Percentiles rank a stretch among this genome's conserved stretches.
Evolutionary conservation across 208 protist genomes (phyloP).

Genomic region (Trypanosoma rangeli): DNA sequence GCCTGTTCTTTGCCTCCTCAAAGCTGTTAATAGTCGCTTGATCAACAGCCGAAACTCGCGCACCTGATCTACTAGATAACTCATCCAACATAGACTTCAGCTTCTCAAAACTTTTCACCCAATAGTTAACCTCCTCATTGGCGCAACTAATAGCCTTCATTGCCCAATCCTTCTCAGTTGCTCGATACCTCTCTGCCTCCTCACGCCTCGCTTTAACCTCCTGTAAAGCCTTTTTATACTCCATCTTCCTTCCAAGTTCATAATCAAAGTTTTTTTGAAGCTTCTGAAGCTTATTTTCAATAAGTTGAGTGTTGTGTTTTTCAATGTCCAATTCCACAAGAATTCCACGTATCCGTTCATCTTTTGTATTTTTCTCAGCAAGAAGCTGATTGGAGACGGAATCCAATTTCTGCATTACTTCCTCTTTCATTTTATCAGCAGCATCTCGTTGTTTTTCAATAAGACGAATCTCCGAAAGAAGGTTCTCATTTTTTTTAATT

Average conservation of each 20-base stretch:
- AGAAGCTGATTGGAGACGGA: constrained; percentile 4
- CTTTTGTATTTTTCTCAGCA: neutral
- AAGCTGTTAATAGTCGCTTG: constrained; percentile 44
- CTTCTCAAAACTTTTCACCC: constrained; percentile 74
- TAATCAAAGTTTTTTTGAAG: constrained; percentile 60
- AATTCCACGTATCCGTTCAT: constrained; percentile 21
- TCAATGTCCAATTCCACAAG: constrained; percentile 23
- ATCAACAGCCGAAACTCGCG: constrained; percentile 46
- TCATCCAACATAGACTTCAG: constrained; percentile 68
- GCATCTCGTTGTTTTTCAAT: constrained; percentile 8
- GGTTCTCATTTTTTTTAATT: constrained; percentile 5
- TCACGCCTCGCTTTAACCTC: constrained; percentile 55
- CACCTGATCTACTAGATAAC: constrained; percentile 23
- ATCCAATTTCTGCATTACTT: constrained; percentile 12
- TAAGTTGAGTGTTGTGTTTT: constrained; percentile 10
- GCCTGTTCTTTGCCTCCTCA: constrained; percentile 36
- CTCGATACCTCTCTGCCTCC: constrained; percentile 59
- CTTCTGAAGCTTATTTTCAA: constrained; percentile 36
- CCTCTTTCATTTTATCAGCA: constrained; percentile 13
- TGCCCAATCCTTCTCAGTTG: constrained; percentile 53
- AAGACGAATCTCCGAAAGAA: constrained; percentile 13
- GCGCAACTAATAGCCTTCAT: constrained; percentile 62
- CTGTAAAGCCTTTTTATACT: constrained; percentile 80
- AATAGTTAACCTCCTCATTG: constrained; percentile 75
- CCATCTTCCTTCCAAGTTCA: constrained; percentile 64